Evolutionary conservation across 768 basidiomycete species (phyloP).

Genomic region (Tylopilus subfusipes): DNA sequence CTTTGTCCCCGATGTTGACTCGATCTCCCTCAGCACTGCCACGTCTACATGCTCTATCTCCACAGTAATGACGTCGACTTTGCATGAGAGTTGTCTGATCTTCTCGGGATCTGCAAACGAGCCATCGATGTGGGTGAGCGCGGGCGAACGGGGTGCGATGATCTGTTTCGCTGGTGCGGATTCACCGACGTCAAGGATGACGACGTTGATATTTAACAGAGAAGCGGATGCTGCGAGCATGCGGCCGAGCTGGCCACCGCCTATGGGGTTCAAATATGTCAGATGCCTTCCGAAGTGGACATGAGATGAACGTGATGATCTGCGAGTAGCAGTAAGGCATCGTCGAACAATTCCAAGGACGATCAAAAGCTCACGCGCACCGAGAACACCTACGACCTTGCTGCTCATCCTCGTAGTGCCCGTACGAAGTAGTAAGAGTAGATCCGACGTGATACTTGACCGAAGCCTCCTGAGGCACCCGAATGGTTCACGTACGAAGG

Average conservation of each 20-base stretch:
- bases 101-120: slow-evolving; percentile 78
- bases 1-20: slow-evolving; percentile 24
- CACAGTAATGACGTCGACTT: slow-evolving; percentile 86
- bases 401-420: slow-evolving; percentile 17
- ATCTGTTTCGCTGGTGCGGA: slow-evolving; percentile 88
- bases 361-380: slow-evolving; percentile 25
- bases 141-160: slow-evolving; percentile 48
- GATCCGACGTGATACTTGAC: too few relatives aligned
- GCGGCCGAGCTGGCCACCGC: slow-evolving; percentile 95
- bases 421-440: too few relatives aligned
- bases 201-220: slow-evolving; percentile 74
- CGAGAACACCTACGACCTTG: slow-evolving; percentile 29
- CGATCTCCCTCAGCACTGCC: slow-evolving; percentile 53
- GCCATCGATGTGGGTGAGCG: slow-evolving; percentile 73
- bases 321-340: slow-evolving; percentile 10
- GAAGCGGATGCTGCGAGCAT: slow-evolving; percentile 94
- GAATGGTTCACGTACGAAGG: too few relatives aligned
- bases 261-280: slow-evolving; percentile 37
- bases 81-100: slow-evolving; percentile 73
- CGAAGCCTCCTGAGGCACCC: too few relatives aligned
- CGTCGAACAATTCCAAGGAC: background rate
- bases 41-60: slow-evolving; percentile 97
- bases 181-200: slow-evolving; percentile 83
- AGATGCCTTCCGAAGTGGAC: background rate
- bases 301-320: slow-evolving; percentile 5